Evolutionary conservation across 2,329 filamentous ascomycete genomes (phyloP), one percentile per base, ranked within the genome.

Genomic region (Arthroderma sp.): DNA sequence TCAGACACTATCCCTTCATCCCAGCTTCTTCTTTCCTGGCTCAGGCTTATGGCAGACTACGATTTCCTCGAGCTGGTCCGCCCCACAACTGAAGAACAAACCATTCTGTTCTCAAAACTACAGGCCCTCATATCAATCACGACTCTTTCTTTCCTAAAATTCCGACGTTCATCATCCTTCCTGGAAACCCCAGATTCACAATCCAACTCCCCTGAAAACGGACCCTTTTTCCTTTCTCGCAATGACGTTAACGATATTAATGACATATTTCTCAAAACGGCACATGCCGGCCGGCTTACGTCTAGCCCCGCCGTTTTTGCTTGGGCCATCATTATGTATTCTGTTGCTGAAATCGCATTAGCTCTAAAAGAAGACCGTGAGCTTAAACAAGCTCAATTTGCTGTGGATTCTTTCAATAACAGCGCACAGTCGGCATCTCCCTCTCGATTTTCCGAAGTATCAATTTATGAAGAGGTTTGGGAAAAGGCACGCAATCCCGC

Each of bases 321-420:
- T 3, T 96, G 88, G 88, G 78, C 81, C 3, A 69, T 89, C 40
- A 75, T 94, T 28, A 69, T 88, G 6, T 76, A 83, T 55, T 72
- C 75, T 28, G 77, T 91, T 66, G 77, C 78, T 52, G 66, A 77
- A 36, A 75, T 75, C 8, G 82, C 79, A 51, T 71, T 76, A 46
- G 70, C 70, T 42, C 70, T 80, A 38, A 77, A 75, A 34, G 79
- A 83, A 57, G 56, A 53, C n/a, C 60, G 66, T 44, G 66, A 70
- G 47, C 50, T 64, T 42, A 62, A 65, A 38, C 64, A 69, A 44
- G 63, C 63, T 6, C 58, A 66, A 30, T 64, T 54, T 48, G 64
- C 65, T 36, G 58, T 65, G 28, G 61, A 69, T 42, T 62, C 60
- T 3, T 63, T 64, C 39, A 58, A 66, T 39, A 59, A 59, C 3